Evolutionary conservation across 176 grass and related monocot species (phyloP).

Genomic region (Dactylis glomerata): DNA sequence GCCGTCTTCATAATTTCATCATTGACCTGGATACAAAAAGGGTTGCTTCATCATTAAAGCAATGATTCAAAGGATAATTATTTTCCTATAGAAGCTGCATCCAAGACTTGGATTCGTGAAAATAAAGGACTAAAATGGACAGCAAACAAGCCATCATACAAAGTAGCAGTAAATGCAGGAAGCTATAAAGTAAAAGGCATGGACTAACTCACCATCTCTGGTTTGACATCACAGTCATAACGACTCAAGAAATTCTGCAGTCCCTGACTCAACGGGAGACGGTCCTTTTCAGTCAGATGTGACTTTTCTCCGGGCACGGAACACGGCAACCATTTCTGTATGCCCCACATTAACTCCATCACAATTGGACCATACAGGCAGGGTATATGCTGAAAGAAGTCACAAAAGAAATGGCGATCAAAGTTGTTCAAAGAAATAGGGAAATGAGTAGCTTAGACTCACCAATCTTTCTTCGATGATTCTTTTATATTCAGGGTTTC

Average conservation of each 20-base stretch:
- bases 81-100: not conserved
- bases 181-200: not conserved
- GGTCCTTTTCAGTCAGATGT: not conserved
- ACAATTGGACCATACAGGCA: not conserved
- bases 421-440: too few relatives aligned
- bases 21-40: not conserved
- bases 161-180: not conserved
- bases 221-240: not conserved
- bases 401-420: too few relatives aligned
- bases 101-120: not conserved
- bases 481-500: constrained; percentile 12
- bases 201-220: not conserved
- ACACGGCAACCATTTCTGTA: not conserved
- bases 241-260: not conserved
- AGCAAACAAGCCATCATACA: not conserved
- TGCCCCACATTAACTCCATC: not conserved
- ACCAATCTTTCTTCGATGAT: not conserved
- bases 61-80: too few relatives aligned
- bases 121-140: not conserved
- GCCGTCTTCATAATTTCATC: not conserved
- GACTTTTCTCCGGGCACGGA: not conserved
- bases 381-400: not conserved
- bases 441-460: not conserved
- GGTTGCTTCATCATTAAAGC: too few relatives aligned
- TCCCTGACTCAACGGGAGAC: not conserved